Percentiles rank a stretch among this genome's conserved stretches.
These are phyloP conservation scores for Zasmidium angulare DNA, from an alignment of 2,329 filamentous ascomycete genomes.

Conservation along the genomic window DNA sequence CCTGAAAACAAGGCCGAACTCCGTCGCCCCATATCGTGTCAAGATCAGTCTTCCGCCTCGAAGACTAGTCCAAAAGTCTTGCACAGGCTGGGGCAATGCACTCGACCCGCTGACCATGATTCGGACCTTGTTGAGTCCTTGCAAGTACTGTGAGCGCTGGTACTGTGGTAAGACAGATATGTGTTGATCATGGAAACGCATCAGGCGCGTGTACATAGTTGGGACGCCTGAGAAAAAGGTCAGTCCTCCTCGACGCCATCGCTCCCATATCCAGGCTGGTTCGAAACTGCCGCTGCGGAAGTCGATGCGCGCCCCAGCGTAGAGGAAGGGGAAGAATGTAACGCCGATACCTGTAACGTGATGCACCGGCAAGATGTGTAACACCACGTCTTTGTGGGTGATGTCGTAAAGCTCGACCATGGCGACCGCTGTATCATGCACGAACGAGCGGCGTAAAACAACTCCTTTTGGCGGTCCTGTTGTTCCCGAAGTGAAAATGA, in stretches of 20 bases:
- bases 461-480: slow-evolving; percentile 48
- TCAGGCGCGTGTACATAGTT: slow-evolving; percentile 52
- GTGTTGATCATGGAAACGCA: slow-evolving; percentile 44
- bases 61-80: slow-evolving; percentile 50
- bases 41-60: slow-evolving; percentile 44
- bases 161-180: too few relatives aligned
- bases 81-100: slow-evolving; percentile 50
- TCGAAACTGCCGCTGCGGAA: slow-evolving; percentile 48
- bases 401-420: slow-evolving; percentile 43
- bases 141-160: slow-evolving; percentile 41
- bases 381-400: slow-evolving; percentile 42
- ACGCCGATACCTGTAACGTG: slow-evolving; percentile 54
- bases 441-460: slow-evolving; percentile 45
- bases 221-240: slow-evolving; percentile 53
- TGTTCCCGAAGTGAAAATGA: slow-evolving; percentile 50
- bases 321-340: slow-evolving; percentile 48
- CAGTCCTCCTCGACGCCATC: slow-evolving; percentile 44
- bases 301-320: slow-evolving; percentile 49
- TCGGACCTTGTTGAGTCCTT: slow-evolving; percentile 43
- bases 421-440: slow-evolving; percentile 39
- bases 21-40: slow-evolving; percentile 52
- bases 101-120: slow-evolving; percentile 49
- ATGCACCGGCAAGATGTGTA: slow-evolving; percentile 53
- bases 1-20: slow-evolving; percentile 50
- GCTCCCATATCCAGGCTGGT: slow-evolving; percentile 45